Conservation (phyloP, 2,329 filamentous ascomycete genomes). For the Sarocladium brachiariae region DNA sequence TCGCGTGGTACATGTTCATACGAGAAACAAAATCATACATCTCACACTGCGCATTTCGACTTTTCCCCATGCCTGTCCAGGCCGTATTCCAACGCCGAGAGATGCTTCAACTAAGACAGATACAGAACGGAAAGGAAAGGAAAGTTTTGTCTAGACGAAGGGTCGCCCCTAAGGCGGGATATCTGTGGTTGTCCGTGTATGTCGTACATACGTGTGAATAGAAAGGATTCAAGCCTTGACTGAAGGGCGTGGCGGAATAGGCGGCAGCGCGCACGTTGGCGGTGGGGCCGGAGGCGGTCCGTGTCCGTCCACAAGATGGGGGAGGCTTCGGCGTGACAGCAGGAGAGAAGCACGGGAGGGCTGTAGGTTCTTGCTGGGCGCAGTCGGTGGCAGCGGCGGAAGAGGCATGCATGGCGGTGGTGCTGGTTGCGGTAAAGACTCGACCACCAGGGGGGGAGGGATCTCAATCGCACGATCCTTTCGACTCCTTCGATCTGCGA, state of each 20-base stretch:
- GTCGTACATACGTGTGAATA: too few relatives aligned
- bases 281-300: slow-evolving; percentile 48
- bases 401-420: slow-evolving; percentile 25
- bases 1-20: too few relatives aligned
- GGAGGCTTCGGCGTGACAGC: slow-evolving; percentile 38
- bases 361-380: slow-evolving; percentile 12
- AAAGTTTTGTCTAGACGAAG: not conserved
- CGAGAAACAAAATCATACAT: too few relatives aligned
- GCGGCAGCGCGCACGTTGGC: slow-evolving; percentile 48
- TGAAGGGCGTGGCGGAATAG: slow-evolving; percentile 32
- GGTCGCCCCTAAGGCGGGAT: not conserved
- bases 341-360: not conserved
- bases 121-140: too few relatives aligned
- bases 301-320: slow-evolving; percentile 42
- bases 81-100: too few relatives aligned
- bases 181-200: too few relatives aligned
- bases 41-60: not conserved
- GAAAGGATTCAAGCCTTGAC: not conserved
- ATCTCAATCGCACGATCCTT: slow-evolving; percentile 14
- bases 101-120: too few relatives aligned
- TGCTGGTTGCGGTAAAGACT: slow-evolving; percentile 16
- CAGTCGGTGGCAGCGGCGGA: slow-evolving; percentile 23
- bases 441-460: slow-evolving; percentile 17
- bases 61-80: too few relatives aligned
- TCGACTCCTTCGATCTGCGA: slow-evolving; percentile 2